These are phyloP conservation scores for Trichosporon ovoides DNA, from an alignment of 1,284 basidiomycete species.

Conservation along the genomic window DNA sequence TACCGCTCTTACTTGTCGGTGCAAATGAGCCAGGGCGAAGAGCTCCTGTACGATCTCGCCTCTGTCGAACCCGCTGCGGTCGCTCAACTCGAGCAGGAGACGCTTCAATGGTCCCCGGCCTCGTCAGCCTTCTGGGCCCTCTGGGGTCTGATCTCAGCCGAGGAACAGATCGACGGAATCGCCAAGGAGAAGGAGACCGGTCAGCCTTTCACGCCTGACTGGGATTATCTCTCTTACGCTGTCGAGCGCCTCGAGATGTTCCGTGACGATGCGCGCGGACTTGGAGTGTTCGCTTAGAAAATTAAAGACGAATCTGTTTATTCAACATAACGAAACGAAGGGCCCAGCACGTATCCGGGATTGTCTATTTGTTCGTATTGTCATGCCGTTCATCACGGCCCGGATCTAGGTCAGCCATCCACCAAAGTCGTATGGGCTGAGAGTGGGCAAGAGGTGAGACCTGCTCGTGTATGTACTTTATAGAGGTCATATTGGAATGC, in stretches of 20 bases:
- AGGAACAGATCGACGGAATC: conserved; percentile 66
- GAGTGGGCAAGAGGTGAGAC: not conserved
- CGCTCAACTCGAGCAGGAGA: conserved; percentile 63
- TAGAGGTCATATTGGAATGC: conserved; percentile 1
- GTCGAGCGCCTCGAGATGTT: conserved; percentile 47
- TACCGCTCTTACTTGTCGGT: conserved; percentile 69
- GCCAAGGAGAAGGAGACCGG: conserved; percentile 34
- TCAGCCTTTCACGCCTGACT: conserved; percentile 32
- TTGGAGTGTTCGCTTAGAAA: conserved; percentile 29
- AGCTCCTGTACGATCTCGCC: conserved; percentile 30
- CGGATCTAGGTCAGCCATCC: conserved; percentile 3
- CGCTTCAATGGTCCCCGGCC: conserved; percentile 76
- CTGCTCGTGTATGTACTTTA: conserved; percentile 3
- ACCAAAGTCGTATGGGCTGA: not conserved
- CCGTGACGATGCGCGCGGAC: conserved; percentile 35
- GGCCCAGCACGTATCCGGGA: not conserved
- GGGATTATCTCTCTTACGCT: conserved; percentile 48
- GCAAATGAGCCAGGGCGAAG: conserved; percentile 33
- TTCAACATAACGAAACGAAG: not conserved
- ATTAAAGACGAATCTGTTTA: not conserved
- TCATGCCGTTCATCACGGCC: conserved; percentile 5
- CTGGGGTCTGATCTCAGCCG: conserved; percentile 86
- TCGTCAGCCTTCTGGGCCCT: conserved; percentile 84
- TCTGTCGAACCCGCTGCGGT: conserved; percentile 38
- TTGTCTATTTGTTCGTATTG: not conserved